Evolutionary conservation across 2,329 filamentous ascomycete species (phyloP), one percentile per base, ranked within the genome.

Genomic region (Colletotrichum lupini): DNA sequence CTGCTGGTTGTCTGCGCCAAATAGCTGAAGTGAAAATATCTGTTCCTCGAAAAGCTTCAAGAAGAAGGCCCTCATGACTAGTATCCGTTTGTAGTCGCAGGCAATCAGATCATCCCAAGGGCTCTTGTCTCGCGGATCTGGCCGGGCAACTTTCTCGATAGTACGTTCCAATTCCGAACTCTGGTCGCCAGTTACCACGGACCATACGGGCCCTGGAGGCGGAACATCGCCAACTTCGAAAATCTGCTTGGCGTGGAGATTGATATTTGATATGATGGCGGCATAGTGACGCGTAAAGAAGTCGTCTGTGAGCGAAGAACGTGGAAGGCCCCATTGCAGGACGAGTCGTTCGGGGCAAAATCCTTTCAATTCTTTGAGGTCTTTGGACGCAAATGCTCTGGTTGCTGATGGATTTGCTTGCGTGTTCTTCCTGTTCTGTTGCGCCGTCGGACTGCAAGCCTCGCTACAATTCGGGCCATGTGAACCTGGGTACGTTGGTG

Each of bases 21-120:
- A 83, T 3, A 82, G 75, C 8, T 80, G 73, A 14, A 69, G 61
- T 6, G 78, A 79, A 22, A 82, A 80, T 22, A 81, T 73, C 1
- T 77, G 63, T 4, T 69, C 71, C 11, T 80, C 76, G 19, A 82
- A 71, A 42, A 80, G 68, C 73, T 73, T 78, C 74, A 80, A 77
- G 30, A 83, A 74, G n/a, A 80, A 76, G 4, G 78, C 81, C 24
- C 76, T 61, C 49, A 82, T 66, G 1, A 83, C 76, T 9, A 70
- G 75, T 35, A 62, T 67, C 16, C 80, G 77, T 61, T 80, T 77
- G 0, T 62, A 52, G 16, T 60, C 58, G 24, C 77, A 68, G 19
- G 56, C 67, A 30, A 82, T 76, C 6, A 83, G 68, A 28, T 70
- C 75, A 16, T 79, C 79, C 81, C 81, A 82, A 5, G 76, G 75